Evolutionary conservation across 306 rosid genomes (phyloP), one percentile per base, ranked within the genome.

Genomic region (Rubus parviflorus): DNA sequence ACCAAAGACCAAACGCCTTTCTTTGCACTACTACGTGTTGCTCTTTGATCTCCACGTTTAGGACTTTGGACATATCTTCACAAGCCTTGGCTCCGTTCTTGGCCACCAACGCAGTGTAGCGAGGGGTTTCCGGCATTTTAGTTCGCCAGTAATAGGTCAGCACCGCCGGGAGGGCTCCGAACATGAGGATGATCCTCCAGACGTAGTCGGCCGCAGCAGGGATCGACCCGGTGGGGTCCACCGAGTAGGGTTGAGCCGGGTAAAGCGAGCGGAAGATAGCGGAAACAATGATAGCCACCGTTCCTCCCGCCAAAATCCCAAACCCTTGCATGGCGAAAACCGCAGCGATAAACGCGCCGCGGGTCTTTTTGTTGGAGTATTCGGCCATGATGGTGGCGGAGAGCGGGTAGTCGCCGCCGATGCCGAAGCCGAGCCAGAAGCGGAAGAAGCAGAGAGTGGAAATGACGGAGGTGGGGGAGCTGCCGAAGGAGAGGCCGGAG

Each of bases 251-350:
- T 1, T 3, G 19, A 3, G 90, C 91, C 0, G 78, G 90, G 54
- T 66, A 78, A 1, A 78, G 4, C 2, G 30, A 7, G 12, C 61
- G 69, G 75, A 87, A 88, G 17, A 85, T 9, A 0, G 25, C 3
- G 0, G 95, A 88, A 13, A 87, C 83, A 6, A 78, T n/a, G 78
- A 90, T 81, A 14, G 91, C 89, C 1, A 88, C 90, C 5, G 49
- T 77, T 4, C 93, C 93, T 1, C 90, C 91, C 4, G 85, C 85
- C 37, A 90, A 67, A 65, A 90, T 90, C 20, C 93, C 95, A 17
- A 92, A 84, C 8, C 95, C 93, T 77, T 92, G 97, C 95, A 92
- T 90, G 48, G 97, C 88, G 37, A 90, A 90, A 10, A 90, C 90
- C 0, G 90, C 90, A 0, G 90, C 91, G n/a, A 91, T 79, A 38